These are phyloP conservation scores for Neopestalotiopsis clavispora DNA, from an alignment of 2,329 filamentous ascomycete genomes.

Conservation along the genomic window DNA sequence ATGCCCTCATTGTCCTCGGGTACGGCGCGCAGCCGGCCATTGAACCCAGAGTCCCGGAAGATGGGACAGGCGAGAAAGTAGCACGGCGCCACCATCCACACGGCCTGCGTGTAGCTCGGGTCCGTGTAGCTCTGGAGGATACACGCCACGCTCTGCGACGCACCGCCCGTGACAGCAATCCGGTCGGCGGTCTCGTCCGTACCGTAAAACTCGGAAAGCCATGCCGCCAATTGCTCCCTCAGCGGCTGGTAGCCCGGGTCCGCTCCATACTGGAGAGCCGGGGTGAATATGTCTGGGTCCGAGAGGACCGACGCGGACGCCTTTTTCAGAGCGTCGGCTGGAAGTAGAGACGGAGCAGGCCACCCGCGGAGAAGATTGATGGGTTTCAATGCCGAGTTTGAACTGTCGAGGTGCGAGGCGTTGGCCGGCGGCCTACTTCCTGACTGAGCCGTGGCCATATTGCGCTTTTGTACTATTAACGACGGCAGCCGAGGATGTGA, in stretches of 20 bases:
- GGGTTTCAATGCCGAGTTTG: constrained; percentile 30
- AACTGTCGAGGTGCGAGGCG: not conserved
- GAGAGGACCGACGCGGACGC: constrained; percentile 67
- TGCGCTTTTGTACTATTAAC: not conserved
- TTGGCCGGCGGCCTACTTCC: not conserved
- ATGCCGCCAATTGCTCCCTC: constrained; percentile 69
- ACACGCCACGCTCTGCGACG: constrained; percentile 80
- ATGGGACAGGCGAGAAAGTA: constrained; percentile 88
- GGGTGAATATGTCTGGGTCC: constrained; percentile 60
- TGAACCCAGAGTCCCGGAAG: constrained; percentile 81
- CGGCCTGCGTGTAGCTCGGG: constrained; percentile 71
- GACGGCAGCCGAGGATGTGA: not conserved
- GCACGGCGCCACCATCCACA: constrained; percentile 83
- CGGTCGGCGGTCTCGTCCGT: constrained; percentile 50
- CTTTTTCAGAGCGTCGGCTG: constrained; percentile 63
- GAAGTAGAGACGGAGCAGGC: constrained; percentile 68
- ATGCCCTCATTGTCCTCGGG: constrained; percentile 81
- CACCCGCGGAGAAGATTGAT: constrained; percentile 74
- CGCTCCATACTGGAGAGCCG: constrained; percentile 79
- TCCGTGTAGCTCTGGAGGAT: constrained; percentile 83
- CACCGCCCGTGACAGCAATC: constrained; percentile 84
- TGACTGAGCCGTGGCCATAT: not conserved
- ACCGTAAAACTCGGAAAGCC: constrained; percentile 70
- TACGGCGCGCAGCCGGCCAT: constrained; percentile 67
- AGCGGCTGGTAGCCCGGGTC: constrained; percentile 77